Evolutionary conservation across 176 grass and related monocot genomes (phyloP).

Genomic region (Hordeum marinum): DNA sequence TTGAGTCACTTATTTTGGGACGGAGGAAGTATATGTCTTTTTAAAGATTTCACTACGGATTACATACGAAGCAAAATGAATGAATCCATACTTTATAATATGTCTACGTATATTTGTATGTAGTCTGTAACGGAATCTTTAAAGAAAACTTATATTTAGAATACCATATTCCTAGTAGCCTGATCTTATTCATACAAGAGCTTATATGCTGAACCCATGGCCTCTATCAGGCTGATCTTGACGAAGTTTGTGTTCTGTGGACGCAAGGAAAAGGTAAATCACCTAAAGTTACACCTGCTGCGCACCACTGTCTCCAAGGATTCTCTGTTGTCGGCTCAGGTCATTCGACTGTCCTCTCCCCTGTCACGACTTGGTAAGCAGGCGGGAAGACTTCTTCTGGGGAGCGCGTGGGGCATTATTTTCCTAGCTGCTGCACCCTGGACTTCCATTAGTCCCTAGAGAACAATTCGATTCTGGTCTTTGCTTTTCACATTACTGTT

Average conservation of each 20-base stretch:
- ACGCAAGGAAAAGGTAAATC: slow-evolving; percentile 87
- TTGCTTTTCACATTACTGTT: slow-evolving; percentile 20
- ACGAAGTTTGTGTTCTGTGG: slow-evolving; percentile 68
- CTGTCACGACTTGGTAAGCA: not conserved
- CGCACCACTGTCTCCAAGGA: not conserved
- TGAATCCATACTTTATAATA: too few species aligned
- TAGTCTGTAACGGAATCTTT: too few species aligned
- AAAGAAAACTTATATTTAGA: too few species aligned
- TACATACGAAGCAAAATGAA: too few species aligned
- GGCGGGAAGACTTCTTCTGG: not conserved
- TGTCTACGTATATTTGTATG: too few species aligned
- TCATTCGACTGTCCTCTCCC: not conserved
- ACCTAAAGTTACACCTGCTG: slow-evolving; percentile 33
- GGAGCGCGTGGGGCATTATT: not conserved
- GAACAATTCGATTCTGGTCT: slow-evolving; percentile 11
- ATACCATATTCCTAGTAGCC: not conserved
- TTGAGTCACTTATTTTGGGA: too few species aligned
- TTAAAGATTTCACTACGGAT: too few species aligned
- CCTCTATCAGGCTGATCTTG: slow-evolving; percentile 56
- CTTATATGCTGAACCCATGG: slow-evolving; percentile 20
- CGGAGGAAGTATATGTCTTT: too few species aligned
- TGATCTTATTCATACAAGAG: not conserved
- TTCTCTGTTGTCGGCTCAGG: not conserved
- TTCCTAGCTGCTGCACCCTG: not conserved
- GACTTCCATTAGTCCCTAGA: not conserved